These are phyloP conservation scores for Crithidia expoeki DNA, from an alignment of 208 protist species.

Conservation along the genomic window DNA sequence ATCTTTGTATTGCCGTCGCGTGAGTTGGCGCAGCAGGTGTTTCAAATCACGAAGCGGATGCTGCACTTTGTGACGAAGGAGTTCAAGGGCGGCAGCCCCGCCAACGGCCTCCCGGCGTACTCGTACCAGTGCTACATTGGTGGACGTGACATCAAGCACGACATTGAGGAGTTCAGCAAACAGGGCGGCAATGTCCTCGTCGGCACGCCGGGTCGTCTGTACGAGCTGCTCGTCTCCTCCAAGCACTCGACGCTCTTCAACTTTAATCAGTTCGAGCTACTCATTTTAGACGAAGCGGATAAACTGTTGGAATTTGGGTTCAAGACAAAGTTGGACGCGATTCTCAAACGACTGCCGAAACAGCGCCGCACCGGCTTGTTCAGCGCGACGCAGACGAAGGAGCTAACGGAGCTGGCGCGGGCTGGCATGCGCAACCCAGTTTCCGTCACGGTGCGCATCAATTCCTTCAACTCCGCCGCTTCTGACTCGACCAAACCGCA, in stretches of 20 bases:
- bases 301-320: constrained; percentile 94
- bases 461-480: constrained; percentile 49
- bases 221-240: constrained; percentile 90
- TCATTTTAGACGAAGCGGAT: constrained; percentile 94
- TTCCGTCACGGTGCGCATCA: constrained; percentile 82
- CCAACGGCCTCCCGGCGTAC: constrained; percentile 59
- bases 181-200: constrained; percentile 88
- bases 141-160: constrained; percentile 80
- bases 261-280: constrained; percentile 85
- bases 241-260: constrained; percentile 79
- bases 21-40: constrained; percentile 96
- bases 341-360: constrained; percentile 89
- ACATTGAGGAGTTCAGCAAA: constrained; percentile 81
- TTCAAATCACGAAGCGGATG: constrained; percentile 78
- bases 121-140: constrained; percentile 92
- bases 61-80: constrained; percentile 64
- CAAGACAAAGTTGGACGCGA: constrained; percentile 89
- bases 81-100: constrained; percentile 42
- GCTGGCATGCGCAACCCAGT: constrained; percentile 92
- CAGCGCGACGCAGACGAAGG: constrained; percentile 93
- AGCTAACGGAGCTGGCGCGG: constrained; percentile 87
- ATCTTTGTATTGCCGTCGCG: constrained; percentile 92
- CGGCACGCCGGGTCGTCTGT: constrained; percentile 91
- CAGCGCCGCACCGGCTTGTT: constrained; percentile 93
- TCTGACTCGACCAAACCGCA: constrained; percentile 71